phyloP scores from a whole-genome alignment of 768 basidiomycete genomes.

The Trametopsis cervina region DNA sequence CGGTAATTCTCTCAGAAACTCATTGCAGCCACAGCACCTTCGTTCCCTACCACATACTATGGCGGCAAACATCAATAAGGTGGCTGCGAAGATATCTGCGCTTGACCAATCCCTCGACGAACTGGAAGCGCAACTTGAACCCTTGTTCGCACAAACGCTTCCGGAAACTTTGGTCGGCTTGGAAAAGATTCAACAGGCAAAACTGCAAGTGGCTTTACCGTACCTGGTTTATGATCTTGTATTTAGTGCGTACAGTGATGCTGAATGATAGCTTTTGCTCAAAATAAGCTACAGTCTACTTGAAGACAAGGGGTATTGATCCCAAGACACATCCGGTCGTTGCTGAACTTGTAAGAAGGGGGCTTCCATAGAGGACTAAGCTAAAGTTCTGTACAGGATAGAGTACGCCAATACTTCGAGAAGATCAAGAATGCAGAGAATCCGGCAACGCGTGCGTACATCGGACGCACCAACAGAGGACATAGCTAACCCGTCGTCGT shows the following conservation, averaged over 20 bases:
- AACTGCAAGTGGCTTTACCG: constrained; percentile 71
- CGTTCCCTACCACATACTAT: constrained; percentile 18
- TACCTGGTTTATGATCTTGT: constrained; percentile 80
- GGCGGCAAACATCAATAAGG: constrained; percentile 29
- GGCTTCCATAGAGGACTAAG: neutral
- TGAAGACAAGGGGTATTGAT: constrained; percentile 74
- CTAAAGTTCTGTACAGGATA: constrained; percentile 39
- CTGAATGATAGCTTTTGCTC: neutral
- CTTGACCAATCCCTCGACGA: constrained; percentile 57
- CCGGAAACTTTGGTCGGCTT: constrained; percentile 58
- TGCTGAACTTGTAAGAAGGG: constrained; percentile 50
- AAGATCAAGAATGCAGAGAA: constrained; percentile 76
- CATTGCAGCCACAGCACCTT: neutral
- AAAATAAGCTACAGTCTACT: constrained; percentile 48
- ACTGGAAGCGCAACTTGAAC: constrained; percentile 60
- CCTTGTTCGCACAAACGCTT: constrained; percentile 60
- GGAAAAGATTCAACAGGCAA: constrained; percentile 74
- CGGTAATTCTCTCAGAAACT: too few relatives aligned
- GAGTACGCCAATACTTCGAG: constrained; percentile 74
- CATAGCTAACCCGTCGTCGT: neutral
- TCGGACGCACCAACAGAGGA: neutral
- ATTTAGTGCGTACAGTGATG: constrained; percentile 53
- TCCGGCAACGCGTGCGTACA: constrained; percentile 44
- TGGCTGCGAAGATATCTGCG: constrained; percentile 35
- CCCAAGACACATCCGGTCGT: constrained; percentile 74